Evolutionary conservation across 2,329 filamentous ascomycete genomes (phyloP).

Genomic region (Sporothrix luriei): DNA sequence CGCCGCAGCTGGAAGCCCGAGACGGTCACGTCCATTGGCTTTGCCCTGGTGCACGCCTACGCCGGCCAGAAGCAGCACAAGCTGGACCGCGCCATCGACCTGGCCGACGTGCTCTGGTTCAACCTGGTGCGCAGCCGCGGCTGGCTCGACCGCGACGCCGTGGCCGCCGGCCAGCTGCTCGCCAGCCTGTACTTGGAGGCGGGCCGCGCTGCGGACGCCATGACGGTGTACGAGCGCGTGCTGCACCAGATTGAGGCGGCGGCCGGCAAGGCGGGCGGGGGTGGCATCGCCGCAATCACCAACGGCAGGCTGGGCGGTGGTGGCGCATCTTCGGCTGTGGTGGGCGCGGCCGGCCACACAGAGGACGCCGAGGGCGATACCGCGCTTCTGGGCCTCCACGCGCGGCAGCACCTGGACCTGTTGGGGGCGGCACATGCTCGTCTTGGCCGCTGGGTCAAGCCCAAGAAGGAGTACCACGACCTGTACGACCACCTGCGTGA

Average conservation of each 20-base stretch:
- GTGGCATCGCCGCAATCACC: no score
- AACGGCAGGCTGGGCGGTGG: background rate
- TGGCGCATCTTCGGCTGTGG: background rate
- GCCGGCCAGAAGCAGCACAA: conserved; percentile 37
- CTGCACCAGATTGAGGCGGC: conserved; percentile 39
- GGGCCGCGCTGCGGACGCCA: conserved; percentile 40
- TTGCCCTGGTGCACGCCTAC: conserved; percentile 43
- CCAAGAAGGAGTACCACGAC: conserved; percentile 37
- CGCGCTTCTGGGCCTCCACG: conserved; percentile 35
- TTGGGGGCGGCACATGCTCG: conserved; percentile 35
- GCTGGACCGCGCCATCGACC: conserved; percentile 40
- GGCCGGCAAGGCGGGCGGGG: background rate
- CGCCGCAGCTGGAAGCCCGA: conserved; percentile 42
- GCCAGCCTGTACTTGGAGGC: conserved; percentile 40
- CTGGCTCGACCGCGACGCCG: conserved; percentile 40
- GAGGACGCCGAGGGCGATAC: conserved; percentile 32
- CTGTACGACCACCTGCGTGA: conserved; percentile 36
- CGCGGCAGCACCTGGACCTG: conserved; percentile 36
- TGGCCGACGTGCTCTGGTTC: conserved; percentile 43
- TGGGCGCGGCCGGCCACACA: background rate
- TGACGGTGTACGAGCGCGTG: conserved; percentile 41
- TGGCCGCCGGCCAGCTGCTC: conserved; percentile 41
- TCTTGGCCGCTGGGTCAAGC: conserved; percentile 36
- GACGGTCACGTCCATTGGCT: conserved; percentile 41
- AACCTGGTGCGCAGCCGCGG: conserved; percentile 44